Evolutionary conservation across 164 flowering plant species (phyloP).

Genomic region (Annona squamosa): DNA sequence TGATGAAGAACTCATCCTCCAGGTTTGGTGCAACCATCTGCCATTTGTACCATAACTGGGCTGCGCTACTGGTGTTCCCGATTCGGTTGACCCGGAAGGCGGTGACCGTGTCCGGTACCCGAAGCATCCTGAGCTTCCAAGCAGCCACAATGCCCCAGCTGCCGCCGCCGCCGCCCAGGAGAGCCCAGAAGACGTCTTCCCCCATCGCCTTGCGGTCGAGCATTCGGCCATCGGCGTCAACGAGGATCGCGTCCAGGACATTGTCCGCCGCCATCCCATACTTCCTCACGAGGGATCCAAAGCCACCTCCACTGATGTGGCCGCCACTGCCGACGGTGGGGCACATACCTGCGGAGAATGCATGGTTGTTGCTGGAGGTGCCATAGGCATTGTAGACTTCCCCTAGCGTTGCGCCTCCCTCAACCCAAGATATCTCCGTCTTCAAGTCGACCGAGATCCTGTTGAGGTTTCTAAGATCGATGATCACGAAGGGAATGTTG

Average conservation of each 20-base stretch:
- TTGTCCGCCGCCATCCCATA: constrained; percentile 16
- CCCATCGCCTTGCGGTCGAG: constrained; percentile 20
- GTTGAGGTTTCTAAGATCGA: constrained; percentile 17
- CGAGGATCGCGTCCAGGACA: constrained; percentile 13
- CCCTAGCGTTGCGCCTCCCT: constrained; percentile 27
- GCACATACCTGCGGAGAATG: constrained; percentile 25
- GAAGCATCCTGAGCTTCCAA: constrained; percentile 13
- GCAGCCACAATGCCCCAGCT: constrained; percentile 14
- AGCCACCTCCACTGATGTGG: constrained; percentile 6
- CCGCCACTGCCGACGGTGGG: constrained; percentile 15
- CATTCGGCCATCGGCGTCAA: constrained; percentile 11
- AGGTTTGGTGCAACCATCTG: constrained; percentile 8
- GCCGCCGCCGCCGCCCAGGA: constrained; percentile 18
- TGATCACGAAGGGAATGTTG: constrained; percentile 12
- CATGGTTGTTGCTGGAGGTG: constrained; percentile 8
- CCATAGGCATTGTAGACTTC: constrained; percentile 16
- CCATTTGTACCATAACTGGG: constrained; percentile 7
- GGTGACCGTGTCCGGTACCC: constrained; percentile 17
- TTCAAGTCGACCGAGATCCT: constrained; percentile 11
- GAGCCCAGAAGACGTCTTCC: constrained; percentile 27
- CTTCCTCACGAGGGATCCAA: constrained; percentile 7
- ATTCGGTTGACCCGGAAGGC: constrained; percentile 3
- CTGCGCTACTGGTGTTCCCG: constrained; percentile 2
- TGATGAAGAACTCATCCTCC: constrained; percentile 11
- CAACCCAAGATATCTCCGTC: constrained; percentile 18